Base-by-base conservation (phyloP, 2,329 filamentous ascomycete species). In the Diaporthe australafricana region DNA sequence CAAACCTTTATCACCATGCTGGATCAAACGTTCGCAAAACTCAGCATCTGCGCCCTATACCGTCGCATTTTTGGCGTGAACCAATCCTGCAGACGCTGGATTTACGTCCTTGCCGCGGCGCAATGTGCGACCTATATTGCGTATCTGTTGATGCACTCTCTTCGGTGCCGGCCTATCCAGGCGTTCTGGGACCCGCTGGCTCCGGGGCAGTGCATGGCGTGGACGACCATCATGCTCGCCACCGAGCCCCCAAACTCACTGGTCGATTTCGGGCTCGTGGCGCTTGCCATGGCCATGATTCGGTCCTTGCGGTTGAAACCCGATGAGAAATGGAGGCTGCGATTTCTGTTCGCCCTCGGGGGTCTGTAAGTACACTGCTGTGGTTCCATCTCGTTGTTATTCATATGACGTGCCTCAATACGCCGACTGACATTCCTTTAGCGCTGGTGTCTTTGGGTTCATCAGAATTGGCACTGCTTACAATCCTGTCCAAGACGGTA, bases 391-490 rank as follows among this genome's bases (percentile, higher is more conserved):
- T n/a, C n/a, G n/a, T n/a, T n/a, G n/a, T n/a, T n/a, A n/a, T n/a
- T n/a, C n/a, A n/a, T n/a, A n/a, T n/a, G n/a, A n/a, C n/a, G n/a
- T n/a, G n/a, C n/a, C n/a, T 42, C 12, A 12, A 3, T 16, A 38
- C 17, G 11, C 25, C 17, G 8, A 35, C 38, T 62, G 5, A 45
- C 25, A 3, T 11, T 5, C 20, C 16, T n/a, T 2, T 11, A 62
- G 57, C 16, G 57, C 40, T 16, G 57, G 57, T 3, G 3, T 62
- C 2, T 62, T 47, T 32, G 57, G 57, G 1, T 47, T 62, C 25
- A 47, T 62, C 57, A 62, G 47, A 20, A 62, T 62, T 17, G 57
- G 40, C 17, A 22, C 47, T 11, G 25, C 57, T 17, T 62, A 62
- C 25, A 27, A 32, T 4, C 57, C 57, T 30, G 6, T 32, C 47